Base-by-base conservation (phyloP, 352 stramenopile species). In the Saprolegnia diclina region DNA sequence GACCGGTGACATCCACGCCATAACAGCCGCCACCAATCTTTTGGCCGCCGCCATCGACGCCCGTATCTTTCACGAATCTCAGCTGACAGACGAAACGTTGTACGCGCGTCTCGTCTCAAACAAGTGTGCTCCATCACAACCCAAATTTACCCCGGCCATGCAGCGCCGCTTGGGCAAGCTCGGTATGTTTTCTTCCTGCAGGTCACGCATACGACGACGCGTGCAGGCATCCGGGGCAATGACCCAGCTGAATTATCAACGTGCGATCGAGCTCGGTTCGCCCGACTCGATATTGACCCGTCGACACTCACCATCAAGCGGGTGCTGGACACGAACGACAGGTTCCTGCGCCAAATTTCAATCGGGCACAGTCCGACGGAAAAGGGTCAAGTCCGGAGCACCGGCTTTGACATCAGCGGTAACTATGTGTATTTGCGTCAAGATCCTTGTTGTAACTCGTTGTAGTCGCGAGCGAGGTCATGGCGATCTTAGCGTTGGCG, bases 1-100 rank as follows among this genome's bases (percentile, higher is more conserved):
- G 53, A 99, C 97, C 19, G 96, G 97, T 32, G 97, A 99, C 72
- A 99, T 99, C 72, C 97, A 99, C 68, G 97, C 97, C 26, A 98
- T 99, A 72, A 98, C 94, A 44, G 96, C 96, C 24, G 95, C 96
- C 7, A 99, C 99, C 81, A 99, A 99, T 77, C 73, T 99, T 35
- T 75, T 99, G 44, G 96, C 97, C 24, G 97, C 97, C 14, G 96
- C 96, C 0, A 98, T 99, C 72, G 97, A 99, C 56, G 98, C 96
- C 32, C 81, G 97, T 24, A 98, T 99, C 80, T 99, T 98, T 78
- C 97, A 99, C 74, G 97, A 99, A 77, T 86, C 74, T 26, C 83
- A 79, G 26, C 91, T 97, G 74, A 84, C 72, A 14, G 83, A 95
- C 42, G 74, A 85, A 57, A 82, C 85, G 9, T 68, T 96, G 13